Evolutionary conservation across 2,329 filamentous ascomycete genomes (phyloP), one percentile per base, ranked within the genome.

Genomic region (Nothopassalora personata): DNA sequence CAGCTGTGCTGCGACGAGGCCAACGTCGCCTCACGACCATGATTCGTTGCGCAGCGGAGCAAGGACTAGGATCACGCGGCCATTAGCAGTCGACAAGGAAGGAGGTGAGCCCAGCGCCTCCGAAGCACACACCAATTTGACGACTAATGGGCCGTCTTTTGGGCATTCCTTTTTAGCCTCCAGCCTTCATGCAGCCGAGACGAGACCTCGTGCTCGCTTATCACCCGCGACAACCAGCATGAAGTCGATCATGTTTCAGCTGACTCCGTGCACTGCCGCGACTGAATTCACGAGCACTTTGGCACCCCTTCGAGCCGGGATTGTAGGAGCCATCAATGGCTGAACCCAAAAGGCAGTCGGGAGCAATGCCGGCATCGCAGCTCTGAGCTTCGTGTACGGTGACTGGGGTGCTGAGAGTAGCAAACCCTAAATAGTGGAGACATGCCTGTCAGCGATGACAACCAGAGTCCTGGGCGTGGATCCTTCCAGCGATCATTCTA

Each of bases 231-330:
- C 27, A 55, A 49, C 23, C n/a, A 48, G 23, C 18, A 28, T 13
- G 31, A 55, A 34, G 23, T 31, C 48, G 52, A 45, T 45, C 33
- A 43, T 31, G 54, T 57, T 52, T 57, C 13, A 43, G 39, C 39
- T 4, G 15, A 18, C 4, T 43, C 39, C 39, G 39, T n/a, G 39
- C 39, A 18, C 5, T 18, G 39, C 39, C 39, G 39, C n/a, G 18
- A 15, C 15, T 43, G 39, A 43, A 8, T n/a, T 15, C 39, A 4
- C 18, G 39, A 18, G 15, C 13, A 3, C 39, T 2, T 43, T 43
- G 5, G 39, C n/a, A 15, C 1, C 2, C 18, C 5, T 43, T n/a
- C 8, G 39, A 43, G 39, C 39, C 18, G 39, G 39, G 11, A 43
- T 18, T 13, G n/a, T 15, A 18, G n/a, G 15, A 43, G 36, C 15